Evolutionary conservation across 75 land plant genomes (phyloP).

Genomic region (Selaginella moellendorffii): DNA sequence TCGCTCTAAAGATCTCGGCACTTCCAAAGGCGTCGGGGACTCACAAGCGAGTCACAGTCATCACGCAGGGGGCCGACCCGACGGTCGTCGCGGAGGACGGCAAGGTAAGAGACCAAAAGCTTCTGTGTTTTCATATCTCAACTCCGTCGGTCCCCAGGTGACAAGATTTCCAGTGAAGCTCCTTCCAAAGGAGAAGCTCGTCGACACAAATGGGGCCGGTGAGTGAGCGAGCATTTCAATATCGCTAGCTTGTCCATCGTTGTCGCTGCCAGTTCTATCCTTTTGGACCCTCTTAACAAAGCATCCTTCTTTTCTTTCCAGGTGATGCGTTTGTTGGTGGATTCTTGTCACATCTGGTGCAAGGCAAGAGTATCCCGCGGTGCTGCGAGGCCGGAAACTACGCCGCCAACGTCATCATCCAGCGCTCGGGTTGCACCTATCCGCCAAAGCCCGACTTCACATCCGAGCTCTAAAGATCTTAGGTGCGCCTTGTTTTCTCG

Average conservation of each 20-base stretch:
- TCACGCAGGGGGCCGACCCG: conserved; percentile 81
- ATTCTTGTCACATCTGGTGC: conserved; percentile 72
- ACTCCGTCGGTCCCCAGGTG: conserved; percentile 32
- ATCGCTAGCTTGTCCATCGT: background rate
- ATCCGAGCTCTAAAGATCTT: no score
- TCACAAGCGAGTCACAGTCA: conserved; percentile 64
- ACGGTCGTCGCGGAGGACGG: conserved; percentile 79
- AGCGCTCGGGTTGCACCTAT: conserved; percentile 84
- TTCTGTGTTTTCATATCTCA: no score
- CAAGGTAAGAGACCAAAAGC: no score
- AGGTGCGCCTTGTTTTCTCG: no score
- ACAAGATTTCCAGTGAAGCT: conserved; percentile 52
- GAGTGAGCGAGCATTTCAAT: background rate
- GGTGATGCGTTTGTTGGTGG: conserved; percentile 98
- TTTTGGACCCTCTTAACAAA: no score
- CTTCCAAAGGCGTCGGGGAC: conserved; percentile 68
- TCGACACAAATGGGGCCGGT: conserved; percentile 91
- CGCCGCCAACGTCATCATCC: conserved; percentile 85
- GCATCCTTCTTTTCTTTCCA: conserved; percentile 11
- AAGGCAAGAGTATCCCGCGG: conserved; percentile 50
- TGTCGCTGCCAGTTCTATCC: background rate
- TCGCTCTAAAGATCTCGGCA: conserved; percentile 72
- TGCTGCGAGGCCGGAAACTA: conserved; percentile 71
- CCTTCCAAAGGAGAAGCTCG: conserved; percentile 68
- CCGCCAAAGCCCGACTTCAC: conserved; percentile 86